Evolutionary conservation across 306 rosid species (phyloP).

Genomic region (Castanopsis chinensis): DNA sequence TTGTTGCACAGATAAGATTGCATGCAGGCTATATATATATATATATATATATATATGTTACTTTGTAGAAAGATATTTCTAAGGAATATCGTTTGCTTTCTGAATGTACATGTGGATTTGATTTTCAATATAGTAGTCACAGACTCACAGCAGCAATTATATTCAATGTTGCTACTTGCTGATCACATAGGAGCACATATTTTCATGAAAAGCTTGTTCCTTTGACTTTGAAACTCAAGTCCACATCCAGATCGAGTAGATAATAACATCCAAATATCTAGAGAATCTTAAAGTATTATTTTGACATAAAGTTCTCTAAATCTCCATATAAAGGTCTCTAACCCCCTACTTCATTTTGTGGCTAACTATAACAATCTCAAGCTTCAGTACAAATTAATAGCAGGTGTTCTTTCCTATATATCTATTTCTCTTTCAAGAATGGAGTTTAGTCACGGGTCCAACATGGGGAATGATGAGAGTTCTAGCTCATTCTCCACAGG

Average conservation of each 20-base stretch:
- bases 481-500: conserved; percentile 31
- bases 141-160: background rate
- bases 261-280: no score
- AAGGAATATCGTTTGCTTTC: no score
- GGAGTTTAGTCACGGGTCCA: no score
- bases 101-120: no score
- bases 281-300: no score
- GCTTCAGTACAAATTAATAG: background rate
- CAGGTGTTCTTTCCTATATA: no score
- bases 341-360: background rate
- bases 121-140: background rate
- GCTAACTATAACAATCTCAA: background rate
- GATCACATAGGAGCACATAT: background rate
- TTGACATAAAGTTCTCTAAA: no score
- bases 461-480: background rate
- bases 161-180: background rate
- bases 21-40: no score
- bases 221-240: background rate
- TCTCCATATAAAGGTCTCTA: background rate
- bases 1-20: no score
- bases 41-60: no score
- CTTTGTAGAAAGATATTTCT: no score
- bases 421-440: no score
- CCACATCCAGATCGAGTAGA: background rate
- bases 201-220: background rate